Percentiles rank a stretch among this genome's conserved stretches.
Evolutionary conservation across 495 filamentous ascomycete species (phyloP).

Genomic region (Thozetella sp.): DNA sequence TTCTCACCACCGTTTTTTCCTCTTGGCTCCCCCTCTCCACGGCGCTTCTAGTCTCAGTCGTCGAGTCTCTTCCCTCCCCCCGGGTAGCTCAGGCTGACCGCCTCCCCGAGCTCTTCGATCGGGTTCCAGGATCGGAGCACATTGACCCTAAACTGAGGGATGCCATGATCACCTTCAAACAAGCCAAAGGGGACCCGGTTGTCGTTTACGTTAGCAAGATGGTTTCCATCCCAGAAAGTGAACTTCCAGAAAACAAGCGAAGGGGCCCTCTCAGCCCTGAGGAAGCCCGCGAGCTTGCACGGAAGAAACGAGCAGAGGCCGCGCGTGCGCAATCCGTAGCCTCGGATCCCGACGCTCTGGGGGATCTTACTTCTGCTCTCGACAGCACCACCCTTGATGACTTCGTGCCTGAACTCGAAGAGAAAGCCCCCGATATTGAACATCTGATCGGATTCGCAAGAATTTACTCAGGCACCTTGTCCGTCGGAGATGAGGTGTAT

Average conservation of each 20-base stretch:
- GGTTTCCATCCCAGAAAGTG: constrained; percentile 91
- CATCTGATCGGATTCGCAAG: constrained; percentile 94
- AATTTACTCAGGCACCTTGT: constrained; percentile 87
- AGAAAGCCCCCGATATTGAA: constrained; percentile 70
- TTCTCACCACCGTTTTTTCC: constrained; percentile 84
- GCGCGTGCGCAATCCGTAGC: constrained; percentile 64
- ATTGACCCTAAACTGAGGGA: constrained; percentile 69
- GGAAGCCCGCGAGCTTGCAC: constrained; percentile 83
- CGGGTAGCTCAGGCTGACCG: constrained; percentile 79
- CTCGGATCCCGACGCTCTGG: constrained; percentile 20
- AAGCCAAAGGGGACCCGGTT: constrained; percentile 67
- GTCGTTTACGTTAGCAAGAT: constrained; percentile 98
- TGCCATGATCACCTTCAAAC: constrained; percentile 82
- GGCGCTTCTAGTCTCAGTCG: constrained; percentile 86
- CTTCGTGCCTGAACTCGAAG: constrained; percentile 49
- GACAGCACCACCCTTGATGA: constrained; percentile 46
- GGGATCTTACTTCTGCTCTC: constrained; percentile 29
- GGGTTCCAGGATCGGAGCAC: constrained; percentile 75
- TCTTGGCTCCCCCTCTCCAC: constrained; percentile 94
- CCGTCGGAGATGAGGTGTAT: constrained; percentile 88
- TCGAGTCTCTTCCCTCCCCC: constrained; percentile 91
- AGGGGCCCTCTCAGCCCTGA: constrained; percentile 79
- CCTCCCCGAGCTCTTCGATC: constrained; percentile 74
- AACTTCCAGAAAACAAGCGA: constrained; percentile 79
- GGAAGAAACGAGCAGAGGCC: constrained; percentile 87